Percentiles rank a stretch among this genome's conserved stretches.
phyloP scores from a whole-genome alignment of 1,139 yeast genomes.

The Protomyces inundatus region DNA sequence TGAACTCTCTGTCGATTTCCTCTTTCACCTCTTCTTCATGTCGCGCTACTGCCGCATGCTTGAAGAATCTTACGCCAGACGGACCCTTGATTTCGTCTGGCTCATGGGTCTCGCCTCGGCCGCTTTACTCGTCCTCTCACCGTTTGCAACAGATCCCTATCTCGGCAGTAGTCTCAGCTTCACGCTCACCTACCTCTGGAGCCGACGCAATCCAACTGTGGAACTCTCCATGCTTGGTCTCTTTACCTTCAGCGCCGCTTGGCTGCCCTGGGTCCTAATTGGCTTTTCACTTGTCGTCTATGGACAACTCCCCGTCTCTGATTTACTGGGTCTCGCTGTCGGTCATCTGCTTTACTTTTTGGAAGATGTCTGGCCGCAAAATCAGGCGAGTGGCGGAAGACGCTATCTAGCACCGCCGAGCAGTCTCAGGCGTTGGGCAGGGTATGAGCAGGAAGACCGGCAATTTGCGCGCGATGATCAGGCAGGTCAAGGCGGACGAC shows the following conservation, averaged over 20 bases:
- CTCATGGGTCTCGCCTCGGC: constrained; percentile 38
- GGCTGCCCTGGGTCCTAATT: constrained; percentile 44
- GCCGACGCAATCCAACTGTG: constrained; percentile 45
- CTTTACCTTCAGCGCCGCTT: constrained; percentile 43
- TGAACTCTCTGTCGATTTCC: constrained; percentile 40
- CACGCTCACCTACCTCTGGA: constrained; percentile 46
- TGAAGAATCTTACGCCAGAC: constrained; percentile 41
- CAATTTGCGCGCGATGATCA: not conserved
- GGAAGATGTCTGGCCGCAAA: constrained; percentile 44
- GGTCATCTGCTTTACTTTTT: constrained; percentile 46
- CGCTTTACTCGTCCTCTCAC: constrained; percentile 38
- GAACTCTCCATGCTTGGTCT: constrained; percentile 43
- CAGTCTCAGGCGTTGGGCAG: not conserved
- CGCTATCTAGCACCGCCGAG: constrained; percentile 7
- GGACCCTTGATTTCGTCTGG: constrained; percentile 44
- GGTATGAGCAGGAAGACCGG: not conserved
- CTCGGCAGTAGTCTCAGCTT: constrained; percentile 43
- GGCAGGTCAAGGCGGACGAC: not conserved
- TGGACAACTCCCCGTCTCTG: constrained; percentile 36
- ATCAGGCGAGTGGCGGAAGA: constrained; percentile 15
- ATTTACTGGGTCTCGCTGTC: constrained; percentile 42
- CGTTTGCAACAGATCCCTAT: constrained; percentile 38
- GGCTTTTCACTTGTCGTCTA: constrained; percentile 35
- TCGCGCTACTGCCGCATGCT: constrained; percentile 43
- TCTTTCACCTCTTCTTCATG: constrained; percentile 41